Conservation (phyloP, 75 land plant genomes). For the Cryptomeria japonica region DNA sequence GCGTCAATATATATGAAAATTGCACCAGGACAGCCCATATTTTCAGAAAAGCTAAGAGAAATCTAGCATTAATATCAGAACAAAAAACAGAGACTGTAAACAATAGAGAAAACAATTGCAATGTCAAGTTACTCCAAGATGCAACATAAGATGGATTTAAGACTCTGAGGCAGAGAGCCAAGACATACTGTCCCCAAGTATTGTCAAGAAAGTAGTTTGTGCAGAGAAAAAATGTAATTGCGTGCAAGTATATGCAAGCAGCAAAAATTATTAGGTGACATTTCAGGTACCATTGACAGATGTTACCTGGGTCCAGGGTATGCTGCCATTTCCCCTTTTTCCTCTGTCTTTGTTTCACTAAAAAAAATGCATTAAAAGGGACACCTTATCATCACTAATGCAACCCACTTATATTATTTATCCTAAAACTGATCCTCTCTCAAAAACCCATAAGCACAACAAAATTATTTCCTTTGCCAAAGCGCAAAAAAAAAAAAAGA, state of each 20-base stretch:
- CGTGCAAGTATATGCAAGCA: not conserved
- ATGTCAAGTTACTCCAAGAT: not conserved
- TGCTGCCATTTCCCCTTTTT: not conserved
- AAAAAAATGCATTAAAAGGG: not conserved
- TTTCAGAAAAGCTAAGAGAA: slow-evolving; percentile 1
- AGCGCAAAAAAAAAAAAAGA: not conserved
- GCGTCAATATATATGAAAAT: not conserved
- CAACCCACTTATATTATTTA: not conserved
- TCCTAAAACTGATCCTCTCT: not conserved
- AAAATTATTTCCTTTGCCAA: not conserved
- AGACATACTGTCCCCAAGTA: not conserved
- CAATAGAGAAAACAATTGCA: not conserved
- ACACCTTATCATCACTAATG: not conserved
- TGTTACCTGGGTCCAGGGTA: not conserved
- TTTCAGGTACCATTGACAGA: not conserved
- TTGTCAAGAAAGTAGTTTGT: not conserved
- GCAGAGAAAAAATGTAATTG: not conserved
- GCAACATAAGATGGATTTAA: not conserved
- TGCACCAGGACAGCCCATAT: not conserved
- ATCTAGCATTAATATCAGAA: not conserved
- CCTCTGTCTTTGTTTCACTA: not conserved
- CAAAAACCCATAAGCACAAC: not conserved
- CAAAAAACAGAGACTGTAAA: not conserved
- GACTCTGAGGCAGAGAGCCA: not conserved
- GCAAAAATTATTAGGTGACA: not conserved